phyloP scores from a whole-genome alignment of 2,329 filamentous ascomycete species.

The Rasamsonia emersonii region DNA sequence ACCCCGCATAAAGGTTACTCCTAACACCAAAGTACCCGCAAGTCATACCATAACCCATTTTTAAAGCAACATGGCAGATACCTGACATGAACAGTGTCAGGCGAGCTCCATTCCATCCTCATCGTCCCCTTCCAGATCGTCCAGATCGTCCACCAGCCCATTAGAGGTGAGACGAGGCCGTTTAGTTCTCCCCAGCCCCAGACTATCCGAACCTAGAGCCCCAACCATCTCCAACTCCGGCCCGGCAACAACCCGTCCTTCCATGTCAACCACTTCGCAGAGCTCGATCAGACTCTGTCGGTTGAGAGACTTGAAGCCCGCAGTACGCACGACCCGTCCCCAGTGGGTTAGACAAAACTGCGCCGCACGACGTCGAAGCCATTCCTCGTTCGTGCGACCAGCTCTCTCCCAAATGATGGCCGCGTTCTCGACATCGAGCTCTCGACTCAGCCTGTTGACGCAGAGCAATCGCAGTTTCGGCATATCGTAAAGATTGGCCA shows the following conservation, averaged over 20 bases:
- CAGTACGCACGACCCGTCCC: slow-evolving; percentile 85
- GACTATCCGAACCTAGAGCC: slow-evolving; percentile 42
- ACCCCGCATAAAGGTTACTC: no score
- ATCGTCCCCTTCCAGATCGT: slow-evolving; percentile 39
- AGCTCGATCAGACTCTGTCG: slow-evolving; percentile 77
- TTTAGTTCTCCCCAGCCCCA: slow-evolving; percentile 27
- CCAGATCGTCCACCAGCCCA: slow-evolving; percentile 22
- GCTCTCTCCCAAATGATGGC: slow-evolving; percentile 96
- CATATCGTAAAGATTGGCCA: slow-evolving; percentile 98
- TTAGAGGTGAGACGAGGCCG: slow-evolving; percentile 18
- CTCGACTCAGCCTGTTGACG: slow-evolving; percentile 79
- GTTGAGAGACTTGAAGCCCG: slow-evolving; percentile 74
- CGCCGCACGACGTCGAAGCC: slow-evolving; percentile 82
- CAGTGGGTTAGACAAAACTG: slow-evolving; percentile 87
- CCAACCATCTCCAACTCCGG: slow-evolving; percentile 65
- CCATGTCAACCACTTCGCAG: slow-evolving; percentile 85
- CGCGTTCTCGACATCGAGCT: slow-evolving; percentile 88
- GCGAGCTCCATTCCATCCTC: slow-evolving; percentile 39
- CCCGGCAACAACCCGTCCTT: slow-evolving; percentile 82
- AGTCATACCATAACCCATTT: no score
- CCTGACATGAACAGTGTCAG: not conserved
- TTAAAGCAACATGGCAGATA: not conserved
- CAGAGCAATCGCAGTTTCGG: slow-evolving; percentile 84
- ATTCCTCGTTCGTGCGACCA: slow-evolving; percentile 81
- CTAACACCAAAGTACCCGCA: no score